Percentiles rank a stretch among this genome's conserved stretches.
Conservation (phyloP, 805 yeast genomes). For the Teunomyces atbi region DNA sequence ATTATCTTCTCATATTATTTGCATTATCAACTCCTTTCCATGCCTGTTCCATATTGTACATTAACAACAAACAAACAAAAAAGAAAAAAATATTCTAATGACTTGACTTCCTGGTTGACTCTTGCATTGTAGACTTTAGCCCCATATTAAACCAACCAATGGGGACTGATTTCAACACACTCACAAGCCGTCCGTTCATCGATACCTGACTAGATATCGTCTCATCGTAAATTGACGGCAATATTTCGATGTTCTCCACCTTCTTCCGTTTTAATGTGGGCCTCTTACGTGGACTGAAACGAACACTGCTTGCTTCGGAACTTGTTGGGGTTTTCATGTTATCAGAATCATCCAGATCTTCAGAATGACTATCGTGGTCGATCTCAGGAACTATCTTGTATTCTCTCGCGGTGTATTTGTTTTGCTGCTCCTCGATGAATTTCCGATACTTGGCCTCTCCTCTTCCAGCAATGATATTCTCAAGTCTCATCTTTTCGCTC, state of each 20-base stretch:
- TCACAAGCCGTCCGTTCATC: background rate
- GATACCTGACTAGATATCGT: background rate
- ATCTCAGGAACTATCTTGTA: background rate
- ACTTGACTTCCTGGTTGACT: background rate
- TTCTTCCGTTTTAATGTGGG: background rate
- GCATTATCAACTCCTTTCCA: background rate
- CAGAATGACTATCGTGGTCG: background rate
- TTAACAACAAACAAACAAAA: background rate
- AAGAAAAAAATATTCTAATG: background rate
- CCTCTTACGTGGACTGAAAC: conserved; percentile 2
- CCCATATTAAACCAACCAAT: conserved; percentile 12
- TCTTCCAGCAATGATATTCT: conserved; percentile 27
- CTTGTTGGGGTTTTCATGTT: background rate
- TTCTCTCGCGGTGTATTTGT: conserved; percentile 13
- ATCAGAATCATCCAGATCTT: conserved; percentile 1
- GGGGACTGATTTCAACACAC: conserved; percentile 7
- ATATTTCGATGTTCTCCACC: background rate
- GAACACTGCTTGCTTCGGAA: conserved; percentile 2
- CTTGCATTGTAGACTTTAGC: conserved; percentile 7
- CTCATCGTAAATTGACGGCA: background rate
- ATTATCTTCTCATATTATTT: background rate
- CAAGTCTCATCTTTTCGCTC: conserved; percentile 20
- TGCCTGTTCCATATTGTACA: conserved; percentile 2
- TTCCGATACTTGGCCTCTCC: conserved; percentile 18
- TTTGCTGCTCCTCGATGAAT: conserved; percentile 24